A percentile compares a stretch with the other conserved stretches of the same genome.
Evolutionary conservation across 352 stramenopile genomes (phyloP).

Genomic region (Phytophthora vignae): DNA sequence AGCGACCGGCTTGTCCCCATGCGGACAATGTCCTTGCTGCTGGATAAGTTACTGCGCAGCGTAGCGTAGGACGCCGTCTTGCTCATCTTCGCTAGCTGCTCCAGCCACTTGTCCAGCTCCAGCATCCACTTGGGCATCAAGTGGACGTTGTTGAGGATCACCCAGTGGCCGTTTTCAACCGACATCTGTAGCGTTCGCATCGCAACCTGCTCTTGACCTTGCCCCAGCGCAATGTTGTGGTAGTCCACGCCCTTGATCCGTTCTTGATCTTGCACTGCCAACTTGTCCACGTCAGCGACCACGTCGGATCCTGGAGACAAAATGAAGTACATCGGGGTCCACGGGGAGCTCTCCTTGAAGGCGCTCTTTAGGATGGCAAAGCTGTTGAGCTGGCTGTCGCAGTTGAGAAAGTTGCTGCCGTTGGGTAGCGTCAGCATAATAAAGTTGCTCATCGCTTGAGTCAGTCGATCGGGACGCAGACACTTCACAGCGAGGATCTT

Average conservation of each 20-base stretch:
- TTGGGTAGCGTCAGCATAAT: slow-evolving; percentile 86
- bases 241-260: slow-evolving; percentile 96
- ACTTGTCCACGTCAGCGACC: slow-evolving; percentile 95
- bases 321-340: slow-evolving; percentile 98
- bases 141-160: slow-evolving; percentile 96
- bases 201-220: slow-evolving; percentile 94
- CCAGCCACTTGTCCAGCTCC: slow-evolving; percentile 93
- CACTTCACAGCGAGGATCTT: slow-evolving; percentile 96
- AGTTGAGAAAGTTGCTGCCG: slow-evolving; percentile 84
- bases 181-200: slow-evolving; percentile 89
- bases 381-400: slow-evolving; percentile 93
- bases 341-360: slow-evolving; percentile 94
- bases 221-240: slow-evolving; percentile 95
- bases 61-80: slow-evolving; percentile 59
- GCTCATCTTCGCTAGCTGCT: slow-evolving; percentile 73
- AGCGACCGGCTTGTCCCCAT: slow-evolving; percentile 36
- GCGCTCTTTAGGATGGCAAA: slow-evolving; percentile 95
- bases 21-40: slow-evolving; percentile 27
- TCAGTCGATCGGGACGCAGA: slow-evolving; percentile 94
- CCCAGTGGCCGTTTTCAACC: slow-evolving; percentile 94
- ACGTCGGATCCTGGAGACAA: slow-evolving; percentile 97
- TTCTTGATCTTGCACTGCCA: slow-evolving; percentile 92
- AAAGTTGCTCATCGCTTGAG: slow-evolving; percentile 94
- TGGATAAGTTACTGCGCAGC: slow-evolving; percentile 31
- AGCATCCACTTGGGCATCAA: slow-evolving; percentile 95